Evolutionary conservation across 2,329 filamentous ascomycete species (phyloP), one percentile per base, ranked within the genome.

Genomic region (Fusarium nisikadoi): DNA sequence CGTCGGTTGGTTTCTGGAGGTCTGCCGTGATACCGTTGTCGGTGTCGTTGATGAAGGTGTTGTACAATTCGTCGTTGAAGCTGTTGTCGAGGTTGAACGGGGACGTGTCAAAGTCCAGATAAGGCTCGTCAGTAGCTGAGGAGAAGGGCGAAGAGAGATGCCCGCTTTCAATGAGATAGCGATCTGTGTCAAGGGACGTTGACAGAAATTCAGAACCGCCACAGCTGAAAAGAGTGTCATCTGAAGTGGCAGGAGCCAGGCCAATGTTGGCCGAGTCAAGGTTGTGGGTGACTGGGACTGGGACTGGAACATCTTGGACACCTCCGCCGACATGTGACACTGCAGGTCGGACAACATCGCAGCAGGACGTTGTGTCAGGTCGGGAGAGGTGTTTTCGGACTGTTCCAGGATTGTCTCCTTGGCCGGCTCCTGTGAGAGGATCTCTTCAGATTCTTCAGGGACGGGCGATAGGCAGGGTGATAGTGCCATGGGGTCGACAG

Each of bases 291-390:
- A 50, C 47, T 50, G 84, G 74, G 31, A 50, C 47, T 50, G 84
- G 74, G 82, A 84, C 80, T 74, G 79, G 80, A 83, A 85, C 77
- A 82, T 81, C 81, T 80, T 82, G 79, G 84, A 83, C 82, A 84
- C 86, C 84, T 88, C 88, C 87, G 86, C 89, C 92, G 93, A 95
- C 92, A 90, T 95, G 95, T 92, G 96, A 98, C 96, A 99, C 96
- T 93, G 96, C 96, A 97, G 96, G 96, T 97, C 96, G 83, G 92
- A 98, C 96, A 98, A 98, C 95, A 98, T 92, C 95, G 89, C 96
- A 89, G 96, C 96, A 98, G 96, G 95, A 97, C 97, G 95, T 98
- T 98, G 96, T 98, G 95, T 96, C 96, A 90, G 86, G 89, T 97
- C 94, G 90, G 93, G 88, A 85, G 92, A 89, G 85, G 83, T 79